These are phyloP conservation scores for Cercospora zeae-maydis DNA, from an alignment of 2,329 filamentous ascomycete species.

Conservation along the genomic window DNA sequence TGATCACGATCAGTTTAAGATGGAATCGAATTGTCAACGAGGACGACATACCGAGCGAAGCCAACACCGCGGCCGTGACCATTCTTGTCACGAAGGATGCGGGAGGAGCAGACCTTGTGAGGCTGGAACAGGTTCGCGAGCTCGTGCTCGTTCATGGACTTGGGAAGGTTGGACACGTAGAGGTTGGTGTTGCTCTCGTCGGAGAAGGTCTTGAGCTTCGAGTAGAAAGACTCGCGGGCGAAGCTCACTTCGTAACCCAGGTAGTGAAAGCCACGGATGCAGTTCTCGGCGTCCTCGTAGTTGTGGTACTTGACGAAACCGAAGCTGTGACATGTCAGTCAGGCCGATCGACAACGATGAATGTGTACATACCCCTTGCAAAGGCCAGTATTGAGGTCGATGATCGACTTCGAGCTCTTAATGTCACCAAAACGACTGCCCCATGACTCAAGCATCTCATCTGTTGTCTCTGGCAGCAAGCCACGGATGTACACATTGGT, in stretches of 20 bases:
- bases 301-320: slow-evolving; percentile 95
- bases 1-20: slow-evolving; percentile 17
- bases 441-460: slow-evolving; percentile 79
- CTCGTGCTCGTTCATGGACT: slow-evolving; percentile 84
- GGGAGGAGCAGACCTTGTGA: slow-evolving; percentile 84
- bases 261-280: slow-evolving; percentile 91
- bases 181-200: slow-evolving; percentile 89
- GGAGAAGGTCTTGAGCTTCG: slow-evolving; percentile 91
- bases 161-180: slow-evolving; percentile 95
- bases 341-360: slow-evolving; percentile 9
- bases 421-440: slow-evolving; percentile 86
- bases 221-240: slow-evolving; percentile 95
- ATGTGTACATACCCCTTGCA: slow-evolving; percentile 78
- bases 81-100: slow-evolving; percentile 87
- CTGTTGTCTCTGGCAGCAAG: slow-evolving; percentile 89
- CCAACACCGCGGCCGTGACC: slow-evolving; percentile 95
- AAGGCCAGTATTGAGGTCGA: slow-evolving; percentile 85
- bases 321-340: slow-evolving; percentile 60
- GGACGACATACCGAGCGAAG: slow-evolving; percentile 74
- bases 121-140: slow-evolving; percentile 74
- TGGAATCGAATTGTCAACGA: slow-evolving; percentile 5
- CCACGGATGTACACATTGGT: slow-evolving; percentile 98
- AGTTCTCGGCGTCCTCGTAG: slow-evolving; percentile 84
- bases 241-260: slow-evolving; percentile 97
- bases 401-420: slow-evolving; percentile 97